Base-by-base conservation (phyloP, 257 asterid genomes). In the Penstemon eatonii region DNA sequence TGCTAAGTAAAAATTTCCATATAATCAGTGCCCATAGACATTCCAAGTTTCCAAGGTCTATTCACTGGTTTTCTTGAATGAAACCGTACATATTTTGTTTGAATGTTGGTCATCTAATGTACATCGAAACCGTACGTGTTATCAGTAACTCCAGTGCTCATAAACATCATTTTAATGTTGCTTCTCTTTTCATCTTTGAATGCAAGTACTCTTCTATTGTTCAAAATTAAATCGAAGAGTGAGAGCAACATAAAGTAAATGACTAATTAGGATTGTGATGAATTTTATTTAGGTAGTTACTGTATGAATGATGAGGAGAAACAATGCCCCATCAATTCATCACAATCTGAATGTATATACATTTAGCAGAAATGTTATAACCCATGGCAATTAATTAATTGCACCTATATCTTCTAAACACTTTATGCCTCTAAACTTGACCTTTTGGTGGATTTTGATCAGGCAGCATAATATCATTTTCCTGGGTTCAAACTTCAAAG, bases 391-490 rank as follows among this genome's bases (percentile, higher is more conserved):
- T 44, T 1, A 44, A 60, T 8, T 44, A 25, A 11, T 36, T 10
- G 3, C 36, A 50, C 59, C n/a, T 33, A 0, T 38, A 65, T 49
- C 25, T 15, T 57, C 73, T 38, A 5, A 44, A 49, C 6, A 3
- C 8, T 57, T 46, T 68, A 33, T 38, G 72, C 52, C 4, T 65
- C 47, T 41, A 46, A 13, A 49, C 33, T 19, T 15, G 15, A 53
- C 46, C 44, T 55, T 67, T 62, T n/a, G 4, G 41, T 40, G 19
- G 43, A 59, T 10, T 13, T 69, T 60, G 67, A 61, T 52, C 4
- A 70, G 42, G 42, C 56, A 52, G 18, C 52, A 4, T 55, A 25
- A 25, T 25, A 1, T 25, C 33, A 25, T 45, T 56, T 47, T 46
- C 25, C 15, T 67, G 12, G 25, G 40, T 51, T 25, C 33, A 25